Conservation (phyloP, 768 basidiomycete genomes). For the Chiua virens region DNA sequence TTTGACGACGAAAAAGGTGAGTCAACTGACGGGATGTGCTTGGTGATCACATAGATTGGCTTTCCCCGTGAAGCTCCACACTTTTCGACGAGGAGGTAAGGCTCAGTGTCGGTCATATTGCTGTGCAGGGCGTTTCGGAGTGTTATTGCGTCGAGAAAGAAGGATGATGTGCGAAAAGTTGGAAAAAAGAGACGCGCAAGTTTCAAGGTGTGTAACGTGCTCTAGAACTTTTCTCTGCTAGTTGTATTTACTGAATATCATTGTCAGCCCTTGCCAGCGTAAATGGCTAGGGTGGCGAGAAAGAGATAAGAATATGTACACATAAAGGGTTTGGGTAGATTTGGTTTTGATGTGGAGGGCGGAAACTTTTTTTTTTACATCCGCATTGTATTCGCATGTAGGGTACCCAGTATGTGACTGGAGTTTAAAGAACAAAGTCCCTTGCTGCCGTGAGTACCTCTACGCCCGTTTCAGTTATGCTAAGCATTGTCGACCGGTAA, state of each 20-base stretch:
- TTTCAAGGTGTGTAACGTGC: conserved; percentile 20
- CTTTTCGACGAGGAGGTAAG: conserved; percentile 42
- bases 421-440: conserved; percentile 24
- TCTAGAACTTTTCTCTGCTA: conserved; percentile 14
- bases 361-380: conserved; percentile 13
- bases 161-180: conserved; percentile 24
- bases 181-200: conserved; percentile 19
- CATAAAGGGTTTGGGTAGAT: conserved; percentile 21
- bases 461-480: conserved; percentile 88
- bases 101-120: conserved; percentile 32
- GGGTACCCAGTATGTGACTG: conserved; percentile 16
- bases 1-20: conserved; percentile 6
- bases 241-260: conserved; percentile 30
- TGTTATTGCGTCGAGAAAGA: conserved; percentile 7
- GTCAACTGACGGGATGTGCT: conserved; percentile 40
- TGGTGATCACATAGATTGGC: conserved; percentile 44
- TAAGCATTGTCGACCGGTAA: conserved; percentile 33
- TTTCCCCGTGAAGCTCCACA: conserved; percentile 42
- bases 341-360: conserved; percentile 24
- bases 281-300: conserved; percentile 21
- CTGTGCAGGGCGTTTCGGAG: not conserved
- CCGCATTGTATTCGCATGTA: conserved; percentile 26
- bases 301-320: conserved; percentile 34
- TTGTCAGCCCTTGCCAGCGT: conserved; percentile 25
- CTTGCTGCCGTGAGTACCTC: conserved; percentile 77